phyloP scores from a whole-genome alignment of 2,329 filamentous ascomycete genomes.

The Monilinia vaccinii-corymbosi region DNA sequence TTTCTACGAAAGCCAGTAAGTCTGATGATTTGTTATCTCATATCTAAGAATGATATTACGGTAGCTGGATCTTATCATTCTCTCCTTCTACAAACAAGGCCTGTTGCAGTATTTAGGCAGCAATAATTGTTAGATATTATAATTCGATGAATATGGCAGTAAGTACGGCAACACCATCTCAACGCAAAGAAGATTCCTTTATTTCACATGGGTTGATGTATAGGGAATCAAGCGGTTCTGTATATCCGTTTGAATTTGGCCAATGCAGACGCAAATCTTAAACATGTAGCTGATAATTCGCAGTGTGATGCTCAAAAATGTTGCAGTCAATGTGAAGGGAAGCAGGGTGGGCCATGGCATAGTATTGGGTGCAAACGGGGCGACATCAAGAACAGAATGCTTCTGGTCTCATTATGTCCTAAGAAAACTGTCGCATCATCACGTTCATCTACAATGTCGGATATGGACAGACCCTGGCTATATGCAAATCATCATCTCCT shows the following conservation, averaged over 20 bases:
- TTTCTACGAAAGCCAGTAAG: conserved; percentile 14
- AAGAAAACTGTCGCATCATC: neutral
- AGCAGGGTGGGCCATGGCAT: conserved; percentile 10
- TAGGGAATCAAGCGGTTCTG: neutral
- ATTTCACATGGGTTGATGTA: neutral
- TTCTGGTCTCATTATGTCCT: conserved; percentile 7
- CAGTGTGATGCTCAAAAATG: conserved; percentile 6
- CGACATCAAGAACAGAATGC: conserved; percentile 11
- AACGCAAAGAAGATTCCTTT: neutral
- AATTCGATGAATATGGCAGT: neutral
- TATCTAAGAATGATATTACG: neutral
- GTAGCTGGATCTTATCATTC: neutral
- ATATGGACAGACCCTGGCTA: neutral
- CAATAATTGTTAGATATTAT: too few relatives aligned
- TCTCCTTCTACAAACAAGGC: too few relatives aligned
- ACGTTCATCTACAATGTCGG: neutral
- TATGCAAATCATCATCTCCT: neutral
- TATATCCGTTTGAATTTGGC: neutral
- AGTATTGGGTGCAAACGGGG: conserved; percentile 12
- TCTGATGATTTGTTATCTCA: neutral
- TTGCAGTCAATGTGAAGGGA: conserved; percentile 10
- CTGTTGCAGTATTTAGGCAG: fast-evolving
- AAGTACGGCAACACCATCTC: neutral
- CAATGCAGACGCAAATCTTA: too few relatives aligned
- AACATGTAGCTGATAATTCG: neutral